Base-by-base conservation (phyloP, 192 early-diverging fungal genomes). In the Umbelopsis isabellina region DNA sequence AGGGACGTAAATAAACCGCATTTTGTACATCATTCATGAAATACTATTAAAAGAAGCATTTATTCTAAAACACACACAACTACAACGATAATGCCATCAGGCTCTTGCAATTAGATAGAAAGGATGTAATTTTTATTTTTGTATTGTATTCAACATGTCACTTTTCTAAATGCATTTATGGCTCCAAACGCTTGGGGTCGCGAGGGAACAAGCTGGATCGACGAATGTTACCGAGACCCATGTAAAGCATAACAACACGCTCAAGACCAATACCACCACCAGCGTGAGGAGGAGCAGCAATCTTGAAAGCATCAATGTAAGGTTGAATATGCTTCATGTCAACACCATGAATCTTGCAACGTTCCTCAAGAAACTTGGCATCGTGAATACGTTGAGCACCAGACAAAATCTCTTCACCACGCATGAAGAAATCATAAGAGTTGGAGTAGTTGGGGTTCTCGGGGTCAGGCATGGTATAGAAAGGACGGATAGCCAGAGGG, bases 381-480 rank as follows among this genome's bases (percentile, higher is more conserved):
- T 99, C 95, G 78, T 99, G 98, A 58, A 99, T 88, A 88, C 98
- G 95, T 85, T 99, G 98, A 16, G 97, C 98, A 33, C 98, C 98
- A 23, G 97, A 98, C 71, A 98, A 86, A 79, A 99, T 98, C 79
- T 99, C 98, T 80, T 99, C 94, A 47, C 97, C 97, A 71, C 98
- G 91, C 84, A 99, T 93, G 83, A 99, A 99, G 82, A 99, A 97
- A 85, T 99, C 98, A 80, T 97, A 99, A 37, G 96, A 98, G 92
- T 99, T 99, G 76, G 94, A 96, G 86, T 98, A 99, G 64, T 86
- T 85, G 13, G 89, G 84, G 72, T 91, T 81, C 27, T 80, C 79
- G 23, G 98, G 92, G 79, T 98, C 97, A 30, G 97, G 97, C 98
- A 99, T 99, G 41, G 98, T 99, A 89, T 99, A 99, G 90, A 98